Conservation (phyloP, 129 eudicot species). For the Escallonia rubra region DNA sequence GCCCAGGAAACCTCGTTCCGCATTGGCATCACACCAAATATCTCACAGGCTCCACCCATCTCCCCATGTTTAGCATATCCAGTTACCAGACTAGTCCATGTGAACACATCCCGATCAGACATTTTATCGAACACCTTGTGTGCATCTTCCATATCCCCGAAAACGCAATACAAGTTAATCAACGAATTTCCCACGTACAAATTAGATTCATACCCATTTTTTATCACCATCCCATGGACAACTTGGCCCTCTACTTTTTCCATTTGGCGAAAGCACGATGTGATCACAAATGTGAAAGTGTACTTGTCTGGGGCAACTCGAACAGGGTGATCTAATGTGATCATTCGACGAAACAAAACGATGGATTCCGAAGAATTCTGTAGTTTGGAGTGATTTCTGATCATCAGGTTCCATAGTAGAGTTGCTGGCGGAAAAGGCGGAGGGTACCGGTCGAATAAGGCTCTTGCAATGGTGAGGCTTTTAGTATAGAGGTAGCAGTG, state of each 20-base stretch:
- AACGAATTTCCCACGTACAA: constrained; percentile 64
- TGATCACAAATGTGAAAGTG: constrained; percentile 72
- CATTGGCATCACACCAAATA: constrained; percentile 53
- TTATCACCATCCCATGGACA: constrained; percentile 59
- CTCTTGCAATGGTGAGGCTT: constrained; percentile 35
- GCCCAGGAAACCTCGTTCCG: constrained; percentile 82
- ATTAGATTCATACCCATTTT: constrained; percentile 43
- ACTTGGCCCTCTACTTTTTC: constrained; percentile 31
- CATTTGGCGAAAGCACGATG: constrained; percentile 60
- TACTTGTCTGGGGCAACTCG: constrained; percentile 51
- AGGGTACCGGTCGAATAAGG: constrained; percentile 48
- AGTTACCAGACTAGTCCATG: constrained; percentile 82
- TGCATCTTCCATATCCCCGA: constrained; percentile 35
- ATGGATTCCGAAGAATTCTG: constrained; percentile 45
- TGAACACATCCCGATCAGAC: constrained; percentile 62
- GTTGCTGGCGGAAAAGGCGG: constrained; percentile 43
- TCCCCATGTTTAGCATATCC: constrained; percentile 59
- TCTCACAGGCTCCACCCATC: constrained; percentile 38
- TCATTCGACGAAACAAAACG: constrained; percentile 43
- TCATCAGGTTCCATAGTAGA: constrained; percentile 66
- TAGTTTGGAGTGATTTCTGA: constrained; percentile 60
- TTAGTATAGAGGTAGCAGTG: constrained; percentile 59
- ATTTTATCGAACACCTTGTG: constrained; percentile 66
- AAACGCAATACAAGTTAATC: constrained; percentile 52
- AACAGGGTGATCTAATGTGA: constrained; percentile 1